phyloP scores from a whole-genome alignment of 2,329 filamentous ascomycete species.

The Berkeleyomyces rouxiae region DNA sequence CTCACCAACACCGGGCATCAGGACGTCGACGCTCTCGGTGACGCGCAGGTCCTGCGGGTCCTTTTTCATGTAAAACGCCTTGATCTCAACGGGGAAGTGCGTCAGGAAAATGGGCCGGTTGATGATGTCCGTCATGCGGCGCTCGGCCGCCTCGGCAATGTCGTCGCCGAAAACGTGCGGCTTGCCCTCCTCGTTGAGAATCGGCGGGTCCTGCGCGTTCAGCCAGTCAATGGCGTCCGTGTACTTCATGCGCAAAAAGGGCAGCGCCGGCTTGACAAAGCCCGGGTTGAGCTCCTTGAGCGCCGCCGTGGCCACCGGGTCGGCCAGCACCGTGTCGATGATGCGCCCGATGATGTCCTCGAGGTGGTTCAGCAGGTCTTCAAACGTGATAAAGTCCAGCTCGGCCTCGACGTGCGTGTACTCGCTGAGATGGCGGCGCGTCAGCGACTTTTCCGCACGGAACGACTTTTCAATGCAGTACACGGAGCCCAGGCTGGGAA shows the following conservation, averaged over 20 bases:
- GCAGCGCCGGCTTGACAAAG: constrained; percentile 65
- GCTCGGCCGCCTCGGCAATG: constrained; percentile 93
- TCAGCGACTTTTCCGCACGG: constrained; percentile 91
- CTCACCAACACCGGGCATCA: constrained; percentile 89
- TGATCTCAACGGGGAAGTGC: constrained; percentile 94
- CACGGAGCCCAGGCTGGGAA: constrained; percentile 81
- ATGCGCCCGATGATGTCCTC: constrained; percentile 79
- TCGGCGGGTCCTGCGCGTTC: constrained; percentile 58
- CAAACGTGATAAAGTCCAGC: constrained; percentile 87
- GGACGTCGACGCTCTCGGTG: constrained; percentile 76
- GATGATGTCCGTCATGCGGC: constrained; percentile 92
- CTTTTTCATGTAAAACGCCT: constrained; percentile 98
- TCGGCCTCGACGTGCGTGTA: constrained; percentile 96
- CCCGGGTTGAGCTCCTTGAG: constrained; percentile 81
- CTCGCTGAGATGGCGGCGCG: constrained; percentile 83
- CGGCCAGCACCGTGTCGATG: constrained; percentile 57
- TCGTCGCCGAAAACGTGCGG: constrained; percentile 89
- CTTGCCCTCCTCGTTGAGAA: constrained; percentile 83
- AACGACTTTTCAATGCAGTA: constrained; percentile 99
- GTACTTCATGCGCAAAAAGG: constrained; percentile 93
- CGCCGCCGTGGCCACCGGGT: constrained; percentile 54
- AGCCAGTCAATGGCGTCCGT: constrained; percentile 90
- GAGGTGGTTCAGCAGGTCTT: constrained; percentile 72
- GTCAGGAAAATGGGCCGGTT: constrained; percentile 91
- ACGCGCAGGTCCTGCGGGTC: constrained; percentile 63